A percentile compares a stretch with the other conserved stretches of the same genome.
These are phyloP conservation scores for Ploettnerulaceae sp. DNA, from an alignment of 2,329 filamentous ascomycete genomes.

Conservation along the genomic window DNA sequence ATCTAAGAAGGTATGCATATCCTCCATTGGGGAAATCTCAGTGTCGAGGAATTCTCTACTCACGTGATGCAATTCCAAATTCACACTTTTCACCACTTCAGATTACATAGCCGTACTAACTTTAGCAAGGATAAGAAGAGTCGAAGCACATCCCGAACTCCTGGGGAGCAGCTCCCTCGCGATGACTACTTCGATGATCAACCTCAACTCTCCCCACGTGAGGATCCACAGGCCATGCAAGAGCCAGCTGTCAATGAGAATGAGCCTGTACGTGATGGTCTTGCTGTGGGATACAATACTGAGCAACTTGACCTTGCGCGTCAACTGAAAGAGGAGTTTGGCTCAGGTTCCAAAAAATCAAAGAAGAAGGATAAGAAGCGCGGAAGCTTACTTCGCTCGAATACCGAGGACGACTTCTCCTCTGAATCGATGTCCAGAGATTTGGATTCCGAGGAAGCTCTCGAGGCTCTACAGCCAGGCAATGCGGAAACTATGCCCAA, in stretches of 20 bases:
- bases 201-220: constrained; percentile 6
- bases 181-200: constrained; percentile 21
- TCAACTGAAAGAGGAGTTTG: constrained; percentile 30
- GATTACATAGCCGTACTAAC: too few relatives aligned
- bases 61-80: too few relatives aligned
- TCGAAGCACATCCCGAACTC: constrained; percentile 26
- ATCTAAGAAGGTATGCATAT: neutral
- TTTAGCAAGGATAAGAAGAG: constrained; percentile 37
- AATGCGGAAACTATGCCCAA: neutral
- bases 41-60: too few relatives aligned
- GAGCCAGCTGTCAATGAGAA: constrained; percentile 7
- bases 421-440: constrained; percentile 12
- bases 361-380: constrained; percentile 37
- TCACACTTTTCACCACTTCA: too few relatives aligned
- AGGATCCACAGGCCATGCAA: constrained; percentile 4
- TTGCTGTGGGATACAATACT: constrained; percentile 23
- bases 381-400: constrained; percentile 16
- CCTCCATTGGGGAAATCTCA: too few relatives aligned
- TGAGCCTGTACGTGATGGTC: constrained; percentile 14
- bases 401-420: constrained; percentile 20
- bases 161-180: constrained; percentile 15
- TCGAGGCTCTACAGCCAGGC: constrained; percentile 11
- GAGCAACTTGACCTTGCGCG: constrained; percentile 29
- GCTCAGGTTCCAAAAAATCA: constrained; percentile 35
- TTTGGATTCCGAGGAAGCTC: constrained; percentile 3